phyloP scores from a whole-genome alignment of 345 rosid species.

The Gossypium thurberi region DNA sequence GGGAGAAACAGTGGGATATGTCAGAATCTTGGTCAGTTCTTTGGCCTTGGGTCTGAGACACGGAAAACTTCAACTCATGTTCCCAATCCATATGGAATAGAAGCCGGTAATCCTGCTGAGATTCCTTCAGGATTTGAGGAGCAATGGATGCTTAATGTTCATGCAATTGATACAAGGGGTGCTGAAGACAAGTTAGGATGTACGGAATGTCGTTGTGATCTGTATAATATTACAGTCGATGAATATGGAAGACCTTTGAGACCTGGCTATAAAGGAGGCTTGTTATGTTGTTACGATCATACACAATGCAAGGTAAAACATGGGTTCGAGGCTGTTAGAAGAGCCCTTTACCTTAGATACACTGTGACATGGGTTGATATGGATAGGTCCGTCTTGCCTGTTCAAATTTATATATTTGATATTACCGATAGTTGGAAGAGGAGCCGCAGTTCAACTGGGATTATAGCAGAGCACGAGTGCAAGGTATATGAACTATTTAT shows the following conservation, averaged over 20 bases:
- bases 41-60: constrained; percentile 85
- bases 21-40: constrained; percentile 47
- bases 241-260: constrained; percentile 39
- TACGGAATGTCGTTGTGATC: constrained; percentile 66
- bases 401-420: constrained; percentile 61
- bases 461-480: constrained; percentile 44
- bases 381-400: constrained; percentile 56
- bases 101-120: constrained; percentile 59
- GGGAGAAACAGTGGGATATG: constrained; percentile 64
- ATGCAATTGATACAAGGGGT: constrained; percentile 86
- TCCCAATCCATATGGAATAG: constrained; percentile 86
- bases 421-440: constrained; percentile 63
- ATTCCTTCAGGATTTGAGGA: constrained; percentile 66
- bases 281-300: constrained; percentile 58
- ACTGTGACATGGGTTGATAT: constrained; percentile 68
- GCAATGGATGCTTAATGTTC: constrained; percentile 71
- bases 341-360: constrained; percentile 55
- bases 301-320: constrained; percentile 52
- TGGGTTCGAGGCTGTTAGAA: constrained; percentile 45
- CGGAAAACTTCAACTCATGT: constrained; percentile 50
- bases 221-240: constrained; percentile 70
- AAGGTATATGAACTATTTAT: constrained; percentile 34
- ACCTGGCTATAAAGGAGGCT: constrained; percentile 67
- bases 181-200: constrained; percentile 69
- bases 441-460: constrained; percentile 29